These are phyloP conservation scores for Phycomyces nitens DNA, from an alignment of 192 early-diverging fungal genomes.

Conservation along the genomic window DNA sequence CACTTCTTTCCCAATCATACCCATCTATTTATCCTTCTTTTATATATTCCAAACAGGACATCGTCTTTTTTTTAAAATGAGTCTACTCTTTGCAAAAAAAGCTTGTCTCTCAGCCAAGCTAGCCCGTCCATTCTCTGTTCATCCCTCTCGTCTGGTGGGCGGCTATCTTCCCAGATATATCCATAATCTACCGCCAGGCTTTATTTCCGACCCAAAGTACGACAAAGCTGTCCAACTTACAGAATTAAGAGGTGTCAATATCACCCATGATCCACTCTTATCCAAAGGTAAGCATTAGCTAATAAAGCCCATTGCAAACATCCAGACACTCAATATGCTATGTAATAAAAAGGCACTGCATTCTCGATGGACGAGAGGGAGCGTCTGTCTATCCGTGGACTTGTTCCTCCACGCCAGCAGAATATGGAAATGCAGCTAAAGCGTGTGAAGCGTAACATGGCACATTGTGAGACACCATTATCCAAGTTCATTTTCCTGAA, in stretches of 20 bases:
- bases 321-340: no score
- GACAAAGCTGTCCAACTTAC: conserved; percentile 34
- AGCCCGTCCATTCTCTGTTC: no score
- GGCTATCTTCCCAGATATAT: no score
- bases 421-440: conserved; percentile 51
- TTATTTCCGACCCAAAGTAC: conserved; percentile 22
- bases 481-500: conserved; percentile 86
- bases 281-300: conserved; percentile 45
- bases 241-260: conserved; percentile 40
- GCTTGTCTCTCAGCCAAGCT: no score
- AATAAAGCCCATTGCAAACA: no score
- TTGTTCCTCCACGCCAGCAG: conserved; percentile 51
- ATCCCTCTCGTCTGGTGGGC: no score
- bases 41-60: no score
- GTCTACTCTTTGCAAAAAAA: no score
- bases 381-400: conserved; percentile 49
- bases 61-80: no score
- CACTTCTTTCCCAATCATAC: no score
- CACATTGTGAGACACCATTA: conserved; percentile 50
- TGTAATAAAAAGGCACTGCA: conserved; percentile 39
- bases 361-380: conserved; percentile 49
- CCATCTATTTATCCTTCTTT: no score
- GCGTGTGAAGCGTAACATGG: conserved; percentile 48
- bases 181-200: background rate
- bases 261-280: conserved; percentile 50